Base-by-base conservation (phyloP, 345 rosid genomes). In the Angophora floribunda region DNA sequence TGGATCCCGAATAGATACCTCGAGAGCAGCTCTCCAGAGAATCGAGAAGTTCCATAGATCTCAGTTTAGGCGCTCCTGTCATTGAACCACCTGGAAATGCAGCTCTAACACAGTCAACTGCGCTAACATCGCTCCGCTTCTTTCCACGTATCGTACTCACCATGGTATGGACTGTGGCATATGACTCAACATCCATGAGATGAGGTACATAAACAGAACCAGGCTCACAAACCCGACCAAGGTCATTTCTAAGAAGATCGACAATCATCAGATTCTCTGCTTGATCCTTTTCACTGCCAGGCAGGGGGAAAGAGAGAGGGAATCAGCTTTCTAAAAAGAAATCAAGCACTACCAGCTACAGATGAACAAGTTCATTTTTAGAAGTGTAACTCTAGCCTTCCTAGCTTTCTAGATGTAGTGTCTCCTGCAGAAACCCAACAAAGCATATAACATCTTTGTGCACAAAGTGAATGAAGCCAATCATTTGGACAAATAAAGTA, bases 231-330 rank as follows among this genome's bases (percentile, higher is more conserved):
- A 97, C 99, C 75, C 97, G 96, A 24, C 99, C 99, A 28, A 97
- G 98, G 91, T 95, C 99, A 84, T 98, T 98, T 91, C 99, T 95
- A 79, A 97, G 92, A 85, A 98, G 99, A 91, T 98, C 99, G 1
- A 98, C 98, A 52, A 98, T 98, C 99, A 98, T 98, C 88, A 97
- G 93, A 92, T 98, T 98, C 91, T 98, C 99, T 3, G 99, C 97
- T 91, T 97, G 99, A 90, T 97, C 98, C 95, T 98, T 98, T 93
- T 97, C 99, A 89, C 99, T 98, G 97, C 86, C 26, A 1, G 47
- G 82, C 47, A 70, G 47, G 47, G 82, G 26, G 13, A 9, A 70
- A 41, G 80, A 36, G 45, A 70, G 82, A 36, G 47, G 47, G 45
- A 70, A 70, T 70, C 82, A 70, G 82, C 82, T 70, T 70, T 70